Evolutionary conservation across 495 filamentous ascomycete species (phyloP).

Genomic region (Ascodesmis nigricans): DNA sequence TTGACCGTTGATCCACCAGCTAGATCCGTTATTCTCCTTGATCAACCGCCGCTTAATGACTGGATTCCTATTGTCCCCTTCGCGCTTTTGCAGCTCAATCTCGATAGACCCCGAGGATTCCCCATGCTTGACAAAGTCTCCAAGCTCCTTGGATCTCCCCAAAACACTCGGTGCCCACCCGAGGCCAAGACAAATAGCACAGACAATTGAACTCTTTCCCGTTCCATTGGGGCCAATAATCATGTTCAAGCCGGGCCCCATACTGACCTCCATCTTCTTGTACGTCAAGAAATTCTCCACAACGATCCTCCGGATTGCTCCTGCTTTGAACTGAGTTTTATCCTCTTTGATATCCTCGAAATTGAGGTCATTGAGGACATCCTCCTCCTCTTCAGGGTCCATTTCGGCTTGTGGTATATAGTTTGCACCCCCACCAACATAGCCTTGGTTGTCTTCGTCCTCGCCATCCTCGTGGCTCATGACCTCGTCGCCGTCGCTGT

Average conservation of each 20-base stretch:
- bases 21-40: conserved; percentile 55
- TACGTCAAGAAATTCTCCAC: conserved; percentile 92
- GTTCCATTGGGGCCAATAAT: conserved; percentile 96
- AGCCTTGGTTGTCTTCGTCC: conserved; percentile 5
- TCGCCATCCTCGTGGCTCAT: neutral
- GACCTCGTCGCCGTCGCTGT: neutral
- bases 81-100: conserved; percentile 54
- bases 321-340: conserved; percentile 37
- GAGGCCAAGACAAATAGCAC: conserved; percentile 84
- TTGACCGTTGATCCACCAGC: conserved; percentile 45
- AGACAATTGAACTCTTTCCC: conserved; percentile 92
- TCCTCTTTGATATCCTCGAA: conserved; percentile 3
- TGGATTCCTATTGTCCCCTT: conserved; percentile 34
- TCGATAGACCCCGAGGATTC: conserved; percentile 57
- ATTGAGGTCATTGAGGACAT: conserved; percentile 6
- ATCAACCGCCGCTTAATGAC: conserved; percentile 54
- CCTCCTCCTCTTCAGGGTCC: conserved; percentile 14
- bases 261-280: conserved; percentile 65
- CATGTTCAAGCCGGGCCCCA: conserved; percentile 91
- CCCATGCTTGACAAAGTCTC: conserved; percentile 88
- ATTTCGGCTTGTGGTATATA: conserved; percentile 7
- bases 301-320: conserved; percentile 72
- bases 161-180: conserved; percentile 62
- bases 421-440: conserved; percentile 9
- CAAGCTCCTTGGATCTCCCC: conserved; percentile 63